Evolutionary conservation across 2,329 filamentous ascomycete genomes (phyloP), one percentile per base, ranked within the genome.

Genomic region (Colletotrichum higginsianum): DNA sequence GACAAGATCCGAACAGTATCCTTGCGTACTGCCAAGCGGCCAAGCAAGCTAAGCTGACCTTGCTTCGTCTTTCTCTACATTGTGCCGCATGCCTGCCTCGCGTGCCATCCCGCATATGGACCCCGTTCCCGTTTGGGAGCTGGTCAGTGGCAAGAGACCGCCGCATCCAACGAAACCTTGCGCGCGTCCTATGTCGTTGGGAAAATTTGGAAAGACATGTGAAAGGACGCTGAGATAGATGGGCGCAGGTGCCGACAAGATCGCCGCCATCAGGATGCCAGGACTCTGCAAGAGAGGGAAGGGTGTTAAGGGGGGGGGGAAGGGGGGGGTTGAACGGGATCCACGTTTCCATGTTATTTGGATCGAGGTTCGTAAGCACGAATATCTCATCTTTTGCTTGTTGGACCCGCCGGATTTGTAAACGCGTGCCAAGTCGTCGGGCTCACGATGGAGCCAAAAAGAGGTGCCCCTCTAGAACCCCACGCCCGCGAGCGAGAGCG

Each of bases 381-480:
- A 35, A 35, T 11, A 11, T 9, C 35, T 44, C 16, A 5, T 44
- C 16, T 16, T 16, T 18, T 44, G 42, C 42, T 18, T 44, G 42
- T 16, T 44, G 15, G 42, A 44, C 42, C 16, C 42, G 42, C 7
- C 8, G n/a, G 57, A 3, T 21, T 30, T 7, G 30, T 23, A 8
- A 21, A 23, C 8, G 40, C 6, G 23, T 53, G 61, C 61, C 61
- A 63, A 63, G 61, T 15, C 49, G 5, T 53, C 61, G 61, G 61
- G 61, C 53, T 53, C 61, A 38, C 47, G 47, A 63, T 63, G 61
- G 61, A 7, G 21, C 18, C 47, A 42, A 4, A 23, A 11, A 21
- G 8, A 9, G 8, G 8, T 38, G 35, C 35, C 35, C n/a, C 18
- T n/a, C 23, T 21, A 8, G 23, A 44, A 60, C 56, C 21, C 21